Base-by-base conservation (phyloP, 352 stramenopile species). In the Phytopythium vexans region DNA sequence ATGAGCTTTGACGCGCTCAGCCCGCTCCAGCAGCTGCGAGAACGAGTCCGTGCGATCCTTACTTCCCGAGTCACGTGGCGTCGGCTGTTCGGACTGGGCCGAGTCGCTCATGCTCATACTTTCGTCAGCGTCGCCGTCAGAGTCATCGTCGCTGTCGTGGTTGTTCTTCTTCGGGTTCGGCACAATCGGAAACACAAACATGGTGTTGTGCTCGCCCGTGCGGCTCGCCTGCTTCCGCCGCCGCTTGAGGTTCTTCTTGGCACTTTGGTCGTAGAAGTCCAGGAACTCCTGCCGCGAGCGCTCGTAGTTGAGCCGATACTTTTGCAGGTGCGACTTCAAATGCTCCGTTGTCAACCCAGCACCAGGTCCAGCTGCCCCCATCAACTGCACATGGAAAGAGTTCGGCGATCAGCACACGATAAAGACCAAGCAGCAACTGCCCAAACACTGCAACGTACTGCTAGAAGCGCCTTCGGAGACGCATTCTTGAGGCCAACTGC, bases 271-370 rank as follows among this genome's bases (percentile, higher is more conserved):
- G 58, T 89, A 94, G 52, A 85, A 91, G 58, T 89, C 80, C 35
- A 95, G 76, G 52, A 95, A 95, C 63, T 95, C 82, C 58, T 77
- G 67, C 6, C 86, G 77, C 33, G 86, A 95, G 33, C 79, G 78
- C 46, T 95, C 83, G 56, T 94, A 93, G 50, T 95, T 92, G 50
- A 93, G 78, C 14, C 86, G 82, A 64, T 92, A 95, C 62, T 95
- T 95, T 58, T 95, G 86, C 62, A 95, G 43, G 62, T 95, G 86
- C 45, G 81, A 92, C 68, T 95, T 95, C 32, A 95, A 66, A 39
- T 94, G 86, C 52, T 94, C 86, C 21, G 86, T 95, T 39, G 86
- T 95, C 40, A 95, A 74, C 14, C 77, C 82, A 21, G 68, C 51
- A 41, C 74, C 74, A 0, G 64, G 70, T 40, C 73, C 83, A 39